Base-by-base conservation (phyloP, 306 rosid species). In the Dryas octopetala region DNA sequence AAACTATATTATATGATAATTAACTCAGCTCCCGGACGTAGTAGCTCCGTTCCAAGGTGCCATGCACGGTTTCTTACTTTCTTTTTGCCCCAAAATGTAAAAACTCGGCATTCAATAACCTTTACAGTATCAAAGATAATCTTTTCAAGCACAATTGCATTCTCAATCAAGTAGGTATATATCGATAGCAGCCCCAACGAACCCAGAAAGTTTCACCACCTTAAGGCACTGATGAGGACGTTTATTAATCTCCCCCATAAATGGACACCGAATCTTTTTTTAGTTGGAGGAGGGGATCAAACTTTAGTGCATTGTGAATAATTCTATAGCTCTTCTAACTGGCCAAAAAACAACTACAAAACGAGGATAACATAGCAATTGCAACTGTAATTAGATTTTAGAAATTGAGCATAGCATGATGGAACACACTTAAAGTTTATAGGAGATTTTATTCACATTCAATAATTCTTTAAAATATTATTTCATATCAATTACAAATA, bases 171-270 rank as follows among this genome's bases (percentile, higher is more conserved):
- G 71, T 66, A 47, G 19, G 19, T 19, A 19, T 19, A 19, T 66
- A 4, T 66, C 13, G 0, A 11, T 23, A 47, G 0, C 49, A 1
- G 32, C 46, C 12, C 55, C 55, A 19, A 47, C 1, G 17, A 66
- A 23, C 71, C 55, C 55, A 47, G 8, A 47, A 2, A 66, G 47
- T 28, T 49, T 47, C 55, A 66, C 54, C 9, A 23, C 55, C 44
- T 66, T 47, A 66, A 66, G 71, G 55, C 55, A 23, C 5, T 23
- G 71, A 66, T 66, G 71, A 47, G 43, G 19, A 66, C 53, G 19
- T 46, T 4, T 47, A 5, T 11, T 46, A 66, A 46, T 26, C 43
- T 47, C 6, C 43, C 26, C 0, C 38, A 32, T 32, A 32, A 23
- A 23, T 23, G 23, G 23, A 23, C 23, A 23, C 23, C 23, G 23